Percentiles rank a stretch among this genome's conserved stretches.
These are phyloP conservation scores for Hevea brasiliensis DNA, from an alignment of 345 rosid genomes.

Conservation along the genomic window DNA sequence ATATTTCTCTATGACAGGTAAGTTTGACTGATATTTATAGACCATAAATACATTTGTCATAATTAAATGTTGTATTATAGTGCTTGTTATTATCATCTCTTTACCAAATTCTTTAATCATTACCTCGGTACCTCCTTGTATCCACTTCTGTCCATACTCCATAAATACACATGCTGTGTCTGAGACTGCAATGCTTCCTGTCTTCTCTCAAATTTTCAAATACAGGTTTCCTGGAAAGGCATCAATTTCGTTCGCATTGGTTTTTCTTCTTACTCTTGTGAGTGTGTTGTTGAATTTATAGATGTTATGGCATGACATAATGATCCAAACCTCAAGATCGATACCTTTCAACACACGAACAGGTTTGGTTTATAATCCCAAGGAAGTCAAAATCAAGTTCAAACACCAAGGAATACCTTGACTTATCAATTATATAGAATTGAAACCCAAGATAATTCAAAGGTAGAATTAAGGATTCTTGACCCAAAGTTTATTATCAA, in stretches of 20 bases:
- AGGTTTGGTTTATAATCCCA: no score
- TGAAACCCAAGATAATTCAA: no score
- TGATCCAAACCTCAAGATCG: no score
- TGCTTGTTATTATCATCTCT: not conserved
- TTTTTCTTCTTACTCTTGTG: not conserved
- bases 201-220: not conserved
- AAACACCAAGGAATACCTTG: no score
- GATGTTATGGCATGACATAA: constrained; percentile 8
- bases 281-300: not conserved
- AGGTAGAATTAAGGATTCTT: no score
- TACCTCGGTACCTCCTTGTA: not conserved
- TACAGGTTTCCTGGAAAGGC: not conserved
- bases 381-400: no score
- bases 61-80: not conserved
- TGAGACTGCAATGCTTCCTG: not conserved
- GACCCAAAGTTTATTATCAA: no score
- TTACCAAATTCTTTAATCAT: not conserved
- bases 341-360: no score
- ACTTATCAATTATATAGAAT: no score
- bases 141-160: not conserved
- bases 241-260: not conserved
- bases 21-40: constrained; percentile 16
- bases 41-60: not conserved
- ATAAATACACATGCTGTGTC: not conserved
- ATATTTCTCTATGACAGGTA: constrained; percentile 74